Conservation (phyloP, 768 basidiomycete species). For the Leccinum incarnatum region DNA sequence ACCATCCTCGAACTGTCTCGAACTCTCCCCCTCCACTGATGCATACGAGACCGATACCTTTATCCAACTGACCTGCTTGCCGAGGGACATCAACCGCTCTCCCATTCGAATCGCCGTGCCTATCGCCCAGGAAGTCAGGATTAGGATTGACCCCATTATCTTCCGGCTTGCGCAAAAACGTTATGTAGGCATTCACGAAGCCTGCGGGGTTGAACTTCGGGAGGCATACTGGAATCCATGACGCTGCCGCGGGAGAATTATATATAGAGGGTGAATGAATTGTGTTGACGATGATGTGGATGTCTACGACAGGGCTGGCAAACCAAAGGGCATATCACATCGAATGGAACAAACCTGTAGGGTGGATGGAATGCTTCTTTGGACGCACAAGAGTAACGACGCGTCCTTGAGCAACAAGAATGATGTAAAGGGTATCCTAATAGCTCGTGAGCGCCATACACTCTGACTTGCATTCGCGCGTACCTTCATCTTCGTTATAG, state of each 20-base stretch:
- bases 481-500: slow-evolving; percentile 78
- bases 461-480: background rate
- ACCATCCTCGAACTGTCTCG: slow-evolving; percentile 77
- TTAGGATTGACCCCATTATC: slow-evolving; percentile 4
- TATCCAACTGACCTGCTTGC: slow-evolving; percentile 23
- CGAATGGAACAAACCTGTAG: slow-evolving; percentile 57
- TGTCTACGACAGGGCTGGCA: slow-evolving; percentile 43
- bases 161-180: slow-evolving; percentile 53
- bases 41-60: slow-evolving; percentile 67
- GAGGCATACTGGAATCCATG: slow-evolving; percentile 94
- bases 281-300: slow-evolving; percentile 91
- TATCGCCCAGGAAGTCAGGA: background rate
- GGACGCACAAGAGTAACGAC: slow-evolving; percentile 89
- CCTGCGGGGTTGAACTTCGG: slow-evolving; percentile 89
- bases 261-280: slow-evolving; percentile 77
- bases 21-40: slow-evolving; percentile 84
- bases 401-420: slow-evolving; percentile 74
- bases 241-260: slow-evolving; percentile 76
- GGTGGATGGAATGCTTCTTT: slow-evolving; percentile 92
- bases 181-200: slow-evolving; percentile 90
- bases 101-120: slow-evolving; percentile 1
- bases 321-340: background rate
- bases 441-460: background rate
- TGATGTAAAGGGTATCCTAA: slow-evolving; percentile 88
- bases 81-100: slow-evolving; percentile 1